Percentiles rank a stretch among this genome's conserved stretches.
Conservation (phyloP, 345 rosid genomes). For the Pelargonium nanum region DNA sequence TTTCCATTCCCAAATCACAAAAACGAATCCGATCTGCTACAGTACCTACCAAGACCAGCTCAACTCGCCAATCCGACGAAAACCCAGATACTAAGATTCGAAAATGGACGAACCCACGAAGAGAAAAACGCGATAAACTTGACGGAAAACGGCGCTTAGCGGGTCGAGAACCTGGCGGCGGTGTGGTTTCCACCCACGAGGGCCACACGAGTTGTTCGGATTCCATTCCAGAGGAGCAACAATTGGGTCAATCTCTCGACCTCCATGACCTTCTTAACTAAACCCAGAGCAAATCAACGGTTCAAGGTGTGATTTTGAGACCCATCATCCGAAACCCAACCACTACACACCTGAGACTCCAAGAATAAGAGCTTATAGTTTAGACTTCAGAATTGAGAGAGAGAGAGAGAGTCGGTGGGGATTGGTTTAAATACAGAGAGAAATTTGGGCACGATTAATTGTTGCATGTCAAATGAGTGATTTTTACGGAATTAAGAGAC, state of each 20-base stretch:
- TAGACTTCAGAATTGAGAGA: too few species aligned
- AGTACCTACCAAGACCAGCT: neutral
- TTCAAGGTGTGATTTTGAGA: too few species aligned
- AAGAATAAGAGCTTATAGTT: too few species aligned
- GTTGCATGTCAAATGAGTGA: too few species aligned
- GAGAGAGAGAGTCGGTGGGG: too few species aligned
- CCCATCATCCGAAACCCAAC: too few species aligned
- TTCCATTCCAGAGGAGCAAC: constrained; percentile 34
- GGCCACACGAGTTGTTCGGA: constrained; percentile 25
- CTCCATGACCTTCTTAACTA: too few species aligned
- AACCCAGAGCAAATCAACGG: too few species aligned
- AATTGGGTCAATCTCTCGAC: constrained; percentile 27
- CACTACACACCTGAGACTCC: too few species aligned
- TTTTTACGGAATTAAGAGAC: too few species aligned
- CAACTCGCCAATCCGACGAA: constrained; percentile 8
- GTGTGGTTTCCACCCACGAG: constrained; percentile 66
- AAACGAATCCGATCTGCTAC: neutral
- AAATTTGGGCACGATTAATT: too few species aligned
- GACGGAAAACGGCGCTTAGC: constrained; percentile 20
- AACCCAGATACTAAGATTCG: constrained; percentile 11
- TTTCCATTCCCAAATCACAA: neutral
- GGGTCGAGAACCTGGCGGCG: constrained; percentile 48
- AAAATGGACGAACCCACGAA: constrained; percentile 3
- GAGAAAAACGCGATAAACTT: constrained; percentile 7
- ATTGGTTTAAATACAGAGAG: too few species aligned